phyloP scores from a whole-genome alignment of 129 eudicot species.

The Pseudognaphalium luteoalbum region DNA sequence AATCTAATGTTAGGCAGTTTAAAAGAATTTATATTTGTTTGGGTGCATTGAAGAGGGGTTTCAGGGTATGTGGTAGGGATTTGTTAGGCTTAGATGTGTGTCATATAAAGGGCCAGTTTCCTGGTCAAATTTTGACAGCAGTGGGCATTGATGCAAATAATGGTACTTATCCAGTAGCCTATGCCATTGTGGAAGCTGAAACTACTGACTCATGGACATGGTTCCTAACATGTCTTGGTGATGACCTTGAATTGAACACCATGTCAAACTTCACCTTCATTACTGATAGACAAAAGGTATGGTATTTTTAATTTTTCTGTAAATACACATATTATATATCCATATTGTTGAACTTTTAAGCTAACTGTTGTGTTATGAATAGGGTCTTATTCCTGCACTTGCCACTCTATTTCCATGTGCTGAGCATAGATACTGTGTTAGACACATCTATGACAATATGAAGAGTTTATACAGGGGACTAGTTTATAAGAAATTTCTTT shows the following conservation, averaged over 20 bases:
- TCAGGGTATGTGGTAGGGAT: no score
- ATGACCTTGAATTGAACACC: background rate
- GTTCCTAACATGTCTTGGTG: background rate
- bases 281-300: background rate
- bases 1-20: no score
- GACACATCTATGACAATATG: background rate
- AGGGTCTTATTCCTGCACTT: background rate
- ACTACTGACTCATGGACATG: background rate
- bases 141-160: no score
- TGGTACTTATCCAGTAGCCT: background rate
- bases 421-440: background rate
- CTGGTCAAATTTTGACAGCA: no score
- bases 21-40: no score
- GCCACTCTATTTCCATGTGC: background rate
- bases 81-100: no score
- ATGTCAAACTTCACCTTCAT: background rate
- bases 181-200: background rate
- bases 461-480: background rate
- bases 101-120: no score
- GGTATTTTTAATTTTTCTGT: background rate
- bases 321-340: no score
- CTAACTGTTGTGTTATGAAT: background rate
- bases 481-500: background rate
- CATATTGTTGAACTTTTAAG: accelerated
- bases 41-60: no score